Conservation (phyloP, 345 rosid species). For the Salix suchowensis region DNA sequence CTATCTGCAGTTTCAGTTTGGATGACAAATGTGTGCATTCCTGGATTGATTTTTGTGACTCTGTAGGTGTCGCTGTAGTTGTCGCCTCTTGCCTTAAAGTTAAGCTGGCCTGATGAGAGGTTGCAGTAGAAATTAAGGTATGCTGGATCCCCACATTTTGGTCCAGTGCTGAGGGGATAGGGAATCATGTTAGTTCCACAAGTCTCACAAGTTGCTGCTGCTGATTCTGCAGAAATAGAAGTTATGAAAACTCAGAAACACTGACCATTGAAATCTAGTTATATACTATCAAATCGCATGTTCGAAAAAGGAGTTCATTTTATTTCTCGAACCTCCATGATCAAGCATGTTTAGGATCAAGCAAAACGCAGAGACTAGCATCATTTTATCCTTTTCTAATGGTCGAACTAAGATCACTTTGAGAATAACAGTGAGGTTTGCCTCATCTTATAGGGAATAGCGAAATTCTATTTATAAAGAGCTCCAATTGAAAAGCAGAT, state of each 20-base stretch:
- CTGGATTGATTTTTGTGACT: slow-evolving; percentile 42
- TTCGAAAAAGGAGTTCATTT: no score
- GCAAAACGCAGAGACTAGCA: no score
- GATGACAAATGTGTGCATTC: slow-evolving; percentile 34
- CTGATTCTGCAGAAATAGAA: slow-evolving; percentile 34
- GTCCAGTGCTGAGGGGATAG: slow-evolving; percentile 62
- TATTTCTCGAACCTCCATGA: no score
- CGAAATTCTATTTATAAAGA: no score
- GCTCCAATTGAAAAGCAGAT: no score
- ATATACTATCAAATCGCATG: no score
- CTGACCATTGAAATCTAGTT: neutral
- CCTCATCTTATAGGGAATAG: no score
- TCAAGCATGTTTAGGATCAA: no score
- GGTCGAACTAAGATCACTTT: no score
- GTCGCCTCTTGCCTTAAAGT: slow-evolving; percentile 32
- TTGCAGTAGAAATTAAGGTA: slow-evolving; percentile 53
- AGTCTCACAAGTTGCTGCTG: slow-evolving; percentile 36
- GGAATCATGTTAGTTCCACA: slow-evolving; percentile 53
- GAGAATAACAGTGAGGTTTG: no score
- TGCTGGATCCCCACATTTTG: slow-evolving; percentile 53
- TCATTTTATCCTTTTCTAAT: no score
- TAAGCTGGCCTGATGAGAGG: slow-evolving; percentile 38
- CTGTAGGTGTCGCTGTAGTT: slow-evolving; percentile 35
- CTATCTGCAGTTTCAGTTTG: slow-evolving; percentile 23
- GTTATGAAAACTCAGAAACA: neutral